Base-by-base conservation (phyloP, 2,329 filamentous ascomycete species). In the Diplodia intermedia region DNA sequence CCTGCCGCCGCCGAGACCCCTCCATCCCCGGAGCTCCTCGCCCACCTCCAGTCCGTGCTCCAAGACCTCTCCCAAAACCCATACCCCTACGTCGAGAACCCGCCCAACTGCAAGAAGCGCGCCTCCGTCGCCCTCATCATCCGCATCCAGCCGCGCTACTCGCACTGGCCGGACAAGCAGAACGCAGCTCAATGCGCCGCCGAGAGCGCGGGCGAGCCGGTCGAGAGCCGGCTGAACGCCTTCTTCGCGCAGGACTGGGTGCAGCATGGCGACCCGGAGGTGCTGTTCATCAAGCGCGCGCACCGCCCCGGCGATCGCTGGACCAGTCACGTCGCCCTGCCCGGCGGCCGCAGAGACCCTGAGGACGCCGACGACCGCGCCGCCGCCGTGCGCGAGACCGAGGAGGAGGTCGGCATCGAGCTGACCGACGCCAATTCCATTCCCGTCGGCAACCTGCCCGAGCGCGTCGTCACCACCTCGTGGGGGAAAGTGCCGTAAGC, bases 211-310 rank as follows among this genome's bases (percentile, higher is more conserved):
- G 31, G 65, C 14, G 65, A 70, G 47, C 75, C 75, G 14, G 75
- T 78, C 47, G 71, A 80, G 67, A 77, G 83, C 49, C 80, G 83
- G 49, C 70, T 89, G 43, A 78, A 86, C 38, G 77, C 81, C 9
- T 91, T 90, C 79, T 91, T 91, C 74, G 78, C 81, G 1, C 87
- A 89, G 72, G 76, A 83, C 18, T 91, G 89, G 89, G 88, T 90
- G 7, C 83, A 86, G 71, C 79, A 89, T 75, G 89, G 89, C 29
- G 86, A 89, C 69, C 86, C 89, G 0, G 89, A 91, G 75, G 81
- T 89, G n/a, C 81, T 91, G 3, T 91, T 91, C 76, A 91, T 91
- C 76, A 91, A 91, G 75, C 82, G 89, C 55, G 86, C 89, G 2
- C 84, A 88, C 4, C 82, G 89, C 47, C 82, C 84, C 66, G 88